Conservation (phyloP, 2,329 filamentous ascomycete genomes). For the Hymenoscyphus scutula region DNA sequence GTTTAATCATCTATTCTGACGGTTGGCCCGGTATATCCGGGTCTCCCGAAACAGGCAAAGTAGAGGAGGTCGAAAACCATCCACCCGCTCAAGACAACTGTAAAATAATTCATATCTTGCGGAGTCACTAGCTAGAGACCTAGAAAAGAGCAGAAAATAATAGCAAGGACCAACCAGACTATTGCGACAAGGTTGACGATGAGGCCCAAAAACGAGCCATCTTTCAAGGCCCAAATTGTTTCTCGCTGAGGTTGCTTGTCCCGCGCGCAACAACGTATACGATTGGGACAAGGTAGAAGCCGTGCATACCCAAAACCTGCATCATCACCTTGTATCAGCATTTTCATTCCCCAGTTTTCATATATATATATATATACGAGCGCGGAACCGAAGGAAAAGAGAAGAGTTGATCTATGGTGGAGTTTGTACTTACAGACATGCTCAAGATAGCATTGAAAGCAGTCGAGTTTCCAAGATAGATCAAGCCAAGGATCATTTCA, state of each 20-base stretch:
- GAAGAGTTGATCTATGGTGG: too few species aligned
- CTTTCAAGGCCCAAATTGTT: slow-evolving; percentile 29
- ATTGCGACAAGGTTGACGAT: slow-evolving; percentile 42
- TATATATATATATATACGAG: not conserved
- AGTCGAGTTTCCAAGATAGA: too few species aligned
- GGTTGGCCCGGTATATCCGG: slow-evolving; percentile 10
- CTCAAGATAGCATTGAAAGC: too few species aligned
- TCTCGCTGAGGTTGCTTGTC: slow-evolving; percentile 21
- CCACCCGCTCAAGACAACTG: slow-evolving; percentile 44
- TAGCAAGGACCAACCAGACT: slow-evolving; percentile 44
- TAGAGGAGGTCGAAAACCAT: slow-evolving; percentile 38
- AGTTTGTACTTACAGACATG: too few species aligned
- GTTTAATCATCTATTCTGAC: too few species aligned
- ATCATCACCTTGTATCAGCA: slow-evolving; percentile 41
- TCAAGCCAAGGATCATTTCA: too few species aligned
- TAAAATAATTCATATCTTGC: slow-evolving; percentile 48
- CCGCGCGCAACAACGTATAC: slow-evolving; percentile 30
- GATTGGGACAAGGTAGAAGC: slow-evolving; percentile 44
- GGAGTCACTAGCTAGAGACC: slow-evolving; percentile 40
- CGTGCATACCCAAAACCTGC: slow-evolving; percentile 44
- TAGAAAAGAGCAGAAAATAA: slow-evolving; percentile 48
- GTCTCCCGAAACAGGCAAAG: slow-evolving; percentile 34
- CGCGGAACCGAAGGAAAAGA: too few species aligned
- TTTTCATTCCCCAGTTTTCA: not conserved
- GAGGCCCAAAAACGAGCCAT: slow-evolving; percentile 38